phyloP scores from a whole-genome alignment of 106 monocot genomes.

The Allium fistulosum region DNA sequence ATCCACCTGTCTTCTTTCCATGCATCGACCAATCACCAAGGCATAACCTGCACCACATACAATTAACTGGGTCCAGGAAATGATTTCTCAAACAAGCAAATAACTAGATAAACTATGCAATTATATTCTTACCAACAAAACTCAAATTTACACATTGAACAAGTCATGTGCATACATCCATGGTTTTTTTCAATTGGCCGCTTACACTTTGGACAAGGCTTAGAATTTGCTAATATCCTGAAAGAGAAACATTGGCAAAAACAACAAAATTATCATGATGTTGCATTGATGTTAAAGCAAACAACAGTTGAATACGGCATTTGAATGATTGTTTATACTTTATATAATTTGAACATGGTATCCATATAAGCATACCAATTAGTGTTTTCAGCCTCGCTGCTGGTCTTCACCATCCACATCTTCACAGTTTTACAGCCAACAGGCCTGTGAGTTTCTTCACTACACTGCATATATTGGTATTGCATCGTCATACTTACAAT shows the following conservation, averaged over 20 bases:
- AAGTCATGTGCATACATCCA: conserved; percentile 11
- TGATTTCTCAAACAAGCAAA: not conserved
- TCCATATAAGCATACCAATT: conserved; percentile 30
- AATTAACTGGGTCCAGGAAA: not conserved
- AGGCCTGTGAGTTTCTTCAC: conserved; percentile 20
- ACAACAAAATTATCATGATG: not conserved
- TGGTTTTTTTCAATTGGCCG: conserved; percentile 12
- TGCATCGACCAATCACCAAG: conserved; percentile 66
- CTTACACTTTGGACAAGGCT: conserved; percentile 13
- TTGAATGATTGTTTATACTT: too few species aligned
- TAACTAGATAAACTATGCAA: not conserved
- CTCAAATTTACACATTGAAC: conserved; percentile 9
- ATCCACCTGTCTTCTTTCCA: conserved; percentile 81
- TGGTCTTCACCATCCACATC: conserved; percentile 24
- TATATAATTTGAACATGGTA: not conserved
- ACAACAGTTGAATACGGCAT: too few species aligned
- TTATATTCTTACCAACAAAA: conserved; percentile 15
- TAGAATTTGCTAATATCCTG: conserved; percentile 11
- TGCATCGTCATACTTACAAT: too few species aligned
- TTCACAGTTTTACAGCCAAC: conserved; percentile 19
- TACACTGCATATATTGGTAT: conserved; percentile 8
- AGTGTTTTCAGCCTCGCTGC: conserved; percentile 20
- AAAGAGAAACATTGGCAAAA: not conserved
- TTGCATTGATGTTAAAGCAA: too few species aligned
- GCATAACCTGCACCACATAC: conserved; percentile 47